Conservation (phyloP, 306 rosid genomes). For the Gillenia trifoliata region DNA sequence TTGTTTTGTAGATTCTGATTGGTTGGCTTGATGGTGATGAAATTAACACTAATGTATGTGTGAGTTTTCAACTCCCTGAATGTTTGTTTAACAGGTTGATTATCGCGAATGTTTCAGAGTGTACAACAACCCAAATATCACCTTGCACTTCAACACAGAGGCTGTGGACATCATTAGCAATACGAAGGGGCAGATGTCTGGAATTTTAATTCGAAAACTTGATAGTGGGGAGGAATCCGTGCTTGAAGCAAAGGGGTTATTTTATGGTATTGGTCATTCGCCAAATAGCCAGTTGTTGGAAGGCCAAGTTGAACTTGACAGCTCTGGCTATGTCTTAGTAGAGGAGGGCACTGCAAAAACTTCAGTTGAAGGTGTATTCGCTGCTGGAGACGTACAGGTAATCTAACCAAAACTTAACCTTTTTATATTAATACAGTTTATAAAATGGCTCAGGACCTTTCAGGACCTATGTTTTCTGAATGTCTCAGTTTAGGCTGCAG, state of each 20-base stretch:
- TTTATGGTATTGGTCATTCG: conserved; percentile 92
- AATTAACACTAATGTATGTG: conserved; percentile 55
- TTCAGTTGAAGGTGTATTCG: conserved; percentile 84
- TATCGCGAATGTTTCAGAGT: conserved; percentile 99
- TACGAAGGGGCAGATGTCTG: conserved; percentile 87
- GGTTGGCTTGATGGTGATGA: conserved; percentile 30
- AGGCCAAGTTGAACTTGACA: conserved; percentile 83
- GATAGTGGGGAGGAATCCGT: conserved; percentile 70
- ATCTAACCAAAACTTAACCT: conserved; percentile 8
- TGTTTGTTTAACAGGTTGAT: conserved; percentile 99
- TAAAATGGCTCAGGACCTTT: not conserved
- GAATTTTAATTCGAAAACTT: conserved; percentile 59
- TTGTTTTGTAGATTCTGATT: conserved; percentile 4
- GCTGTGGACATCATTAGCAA: conserved; percentile 87
- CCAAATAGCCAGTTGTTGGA: conserved; percentile 77
- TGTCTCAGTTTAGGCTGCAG: not conserved
- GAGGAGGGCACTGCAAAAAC: conserved; percentile 71
- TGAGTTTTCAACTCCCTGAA: conserved; percentile 93
- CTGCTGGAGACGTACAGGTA: conserved; percentile 98
- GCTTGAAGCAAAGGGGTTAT: conserved; percentile 83
- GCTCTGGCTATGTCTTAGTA: conserved; percentile 66
- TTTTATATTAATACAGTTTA: not conserved
- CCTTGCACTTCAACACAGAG: conserved; percentile 88
- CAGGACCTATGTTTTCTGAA: not conserved
- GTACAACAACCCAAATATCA: conserved; percentile 82